phyloP scores from a whole-genome alignment of 2,329 filamentous ascomycete species.

The Botrytis sinoallii region DNA sequence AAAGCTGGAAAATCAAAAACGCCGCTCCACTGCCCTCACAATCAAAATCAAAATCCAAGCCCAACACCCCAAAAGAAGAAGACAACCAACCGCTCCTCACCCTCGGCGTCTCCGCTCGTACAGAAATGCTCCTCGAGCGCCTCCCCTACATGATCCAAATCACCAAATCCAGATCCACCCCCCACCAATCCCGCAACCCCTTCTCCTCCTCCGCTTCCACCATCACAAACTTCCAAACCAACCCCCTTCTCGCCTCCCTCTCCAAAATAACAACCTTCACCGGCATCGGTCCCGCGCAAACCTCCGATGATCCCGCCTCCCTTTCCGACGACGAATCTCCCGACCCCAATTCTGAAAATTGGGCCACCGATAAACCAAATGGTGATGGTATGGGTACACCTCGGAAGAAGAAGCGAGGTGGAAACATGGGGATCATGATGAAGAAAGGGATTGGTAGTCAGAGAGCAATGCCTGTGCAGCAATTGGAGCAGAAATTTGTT shows the following conservation, averaged over 20 bases:
- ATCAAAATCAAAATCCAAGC: background rate
- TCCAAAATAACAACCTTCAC: conserved; percentile 4
- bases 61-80: conserved; percentile 23
- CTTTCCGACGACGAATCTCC: conserved; percentile 33
- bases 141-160: conserved; percentile 82
- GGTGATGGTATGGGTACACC: conserved; percentile 50
- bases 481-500: conserved; percentile 59
- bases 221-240: background rate
- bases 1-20: conserved; percentile 37
- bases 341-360: conserved; percentile 42
- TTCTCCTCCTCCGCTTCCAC: background rate
- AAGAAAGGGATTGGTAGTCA: conserved; percentile 27
- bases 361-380: conserved; percentile 60
- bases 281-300: conserved; percentile 6
- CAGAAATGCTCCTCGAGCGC: conserved; percentile 77
- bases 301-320: conserved; percentile 39
- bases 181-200: too few relatives aligned
- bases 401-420: conserved; percentile 40
- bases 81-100: conserved; percentile 48
- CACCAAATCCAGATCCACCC: conserved; percentile 34
- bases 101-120: conserved; percentile 60
- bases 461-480: conserved; percentile 23
- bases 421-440: conserved; percentile 31
- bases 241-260: conserved; percentile 3
- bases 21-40: background rate